phyloP scores from a whole-genome alignment of 495 filamentous ascomycete species.

The Friedmanniomyces simplex region DNA sequence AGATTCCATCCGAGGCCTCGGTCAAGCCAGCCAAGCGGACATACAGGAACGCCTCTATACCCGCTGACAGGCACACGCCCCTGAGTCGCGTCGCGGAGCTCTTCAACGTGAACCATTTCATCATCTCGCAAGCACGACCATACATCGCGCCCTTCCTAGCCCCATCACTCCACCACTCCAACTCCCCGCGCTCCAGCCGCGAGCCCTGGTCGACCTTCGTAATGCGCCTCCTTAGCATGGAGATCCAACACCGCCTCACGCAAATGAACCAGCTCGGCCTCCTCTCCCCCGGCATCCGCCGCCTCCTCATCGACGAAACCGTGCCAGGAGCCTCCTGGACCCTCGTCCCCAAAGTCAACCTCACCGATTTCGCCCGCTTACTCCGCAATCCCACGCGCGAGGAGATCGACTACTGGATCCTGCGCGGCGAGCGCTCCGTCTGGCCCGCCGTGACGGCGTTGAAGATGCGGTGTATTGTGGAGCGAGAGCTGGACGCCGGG shows the following conservation, averaged over 20 bases:
- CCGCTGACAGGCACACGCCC: slow-evolving; percentile 70
- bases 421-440: slow-evolving; percentile 72
- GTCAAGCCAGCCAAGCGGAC: slow-evolving; percentile 22
- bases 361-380: slow-evolving; percentile 60
- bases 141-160: slow-evolving; percentile 79
- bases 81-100: slow-evolving; percentile 76
- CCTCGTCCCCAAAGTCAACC: slow-evolving; percentile 68
- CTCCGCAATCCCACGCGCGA: slow-evolving; percentile 70
- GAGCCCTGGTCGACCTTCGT: slow-evolving; percentile 53
- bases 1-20: slow-evolving; percentile 28
- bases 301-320: slow-evolving; percentile 78
- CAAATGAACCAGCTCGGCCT: slow-evolving; percentile 71
- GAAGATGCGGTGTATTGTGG: slow-evolving; percentile 72
- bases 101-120: slow-evolving; percentile 89
- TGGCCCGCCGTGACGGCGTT: slow-evolving; percentile 87
- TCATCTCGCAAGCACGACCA: slow-evolving; percentile 67
- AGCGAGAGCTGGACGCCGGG: slow-evolving; percentile 72
- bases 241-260: slow-evolving; percentile 69
- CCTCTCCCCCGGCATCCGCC: slow-evolving; percentile 56
- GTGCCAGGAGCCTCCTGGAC: slow-evolving; percentile 73
- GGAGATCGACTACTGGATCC: slow-evolving; percentile 74
- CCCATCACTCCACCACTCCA: slow-evolving; percentile 59
- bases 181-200: not conserved
- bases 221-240: slow-evolving; percentile 58
- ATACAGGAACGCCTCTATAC: slow-evolving; percentile 56